Base-by-base conservation (phyloP, 2,329 filamentous ascomycete species). In the Aspergillus bombycis region DNA sequence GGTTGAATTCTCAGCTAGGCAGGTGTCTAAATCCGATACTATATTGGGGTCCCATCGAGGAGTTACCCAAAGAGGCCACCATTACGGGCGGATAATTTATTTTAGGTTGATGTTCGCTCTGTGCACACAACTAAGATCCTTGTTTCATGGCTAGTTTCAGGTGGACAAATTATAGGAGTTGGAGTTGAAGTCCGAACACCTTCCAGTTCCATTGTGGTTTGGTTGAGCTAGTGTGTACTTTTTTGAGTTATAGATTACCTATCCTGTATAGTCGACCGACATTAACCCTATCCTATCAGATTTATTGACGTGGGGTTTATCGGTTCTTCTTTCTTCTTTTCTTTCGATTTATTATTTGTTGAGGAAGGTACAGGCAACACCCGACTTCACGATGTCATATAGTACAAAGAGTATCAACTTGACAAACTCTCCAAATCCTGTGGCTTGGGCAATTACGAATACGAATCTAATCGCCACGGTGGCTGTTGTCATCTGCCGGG, bases 401-500 rank as follows among this genome's bases (percentile, higher is more conserved):
- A 28, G 14, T 46, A 56, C 52, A 32, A 36, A 30, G 26, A 50
- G 48, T 38, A 9, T 48, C 21, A 19, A 26, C 19, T 32, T 52
- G 26, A 32, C 34, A 41, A 34, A 46, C 28, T 50, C 41, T 21
- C 16, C 38, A 11, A 14, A 43, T 41, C 53, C 54, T 34, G 60
- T 58, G 60, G 56, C 46, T 53, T 58, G 21, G 46, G 52, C n/a
- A 21, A 28, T 36, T 54, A 54, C 34, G 28, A 62, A 62, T 62
- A 62, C 60, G 60, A 62, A 53, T 41, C 21, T 23, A 53, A 41
- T 62, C 38, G 60, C 60, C 60, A 62, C 60, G 57, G 60, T 62
- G 60, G 60, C 60, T 58, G 55, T 57, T 62, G 60, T 62, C 60
- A 62, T 52, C 55, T 58, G 60, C 48, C 48, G 60, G 48, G 38